Evolutionary conservation across 169 alveolate species (phyloP).

Genomic region (Babesia divergens): DNA sequence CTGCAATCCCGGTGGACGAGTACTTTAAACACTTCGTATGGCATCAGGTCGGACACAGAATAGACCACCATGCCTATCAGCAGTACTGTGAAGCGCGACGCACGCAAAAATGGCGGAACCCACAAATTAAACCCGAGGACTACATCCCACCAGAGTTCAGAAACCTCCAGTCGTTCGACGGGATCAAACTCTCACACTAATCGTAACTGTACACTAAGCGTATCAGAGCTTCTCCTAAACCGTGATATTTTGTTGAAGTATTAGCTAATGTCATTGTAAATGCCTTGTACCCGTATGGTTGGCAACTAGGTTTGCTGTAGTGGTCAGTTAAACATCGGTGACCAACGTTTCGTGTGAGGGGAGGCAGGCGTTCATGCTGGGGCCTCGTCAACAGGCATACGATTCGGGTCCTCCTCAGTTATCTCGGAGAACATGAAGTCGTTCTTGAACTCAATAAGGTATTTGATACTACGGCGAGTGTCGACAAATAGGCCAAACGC

Average conservation of each 20-base stretch:
- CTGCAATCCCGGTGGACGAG: slow-evolving; percentile 71
- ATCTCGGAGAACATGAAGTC: slow-evolving; percentile 89
- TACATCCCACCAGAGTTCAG: slow-evolving; percentile 84
- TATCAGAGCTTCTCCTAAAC: too few relatives aligned
- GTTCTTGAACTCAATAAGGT: slow-evolving; percentile 86
- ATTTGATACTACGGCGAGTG: slow-evolving; percentile 93
- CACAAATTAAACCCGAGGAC: slow-evolving; percentile 79
- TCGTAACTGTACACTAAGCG: background rate
- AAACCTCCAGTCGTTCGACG: slow-evolving; percentile 52
- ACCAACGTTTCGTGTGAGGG: too few relatives aligned
- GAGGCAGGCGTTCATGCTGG: background rate
- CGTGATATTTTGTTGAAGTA: too few relatives aligned
- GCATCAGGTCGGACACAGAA: slow-evolving; percentile 80
- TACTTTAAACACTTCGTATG: slow-evolving; percentile 75
- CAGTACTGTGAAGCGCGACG: slow-evolving; percentile 85
- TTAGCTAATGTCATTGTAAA: too few relatives aligned
- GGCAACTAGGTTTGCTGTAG: too few relatives aligned
- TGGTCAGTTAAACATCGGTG: too few relatives aligned
- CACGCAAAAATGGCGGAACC: slow-evolving; percentile 80
- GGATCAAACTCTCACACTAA: slow-evolving; percentile 15
- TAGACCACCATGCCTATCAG: slow-evolving; percentile 83
- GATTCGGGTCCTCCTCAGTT: background rate
- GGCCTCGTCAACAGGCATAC: background rate
- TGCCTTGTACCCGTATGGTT: too few relatives aligned
- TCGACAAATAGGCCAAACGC: slow-evolving; percentile 95